Evolutionary conservation across 2,329 filamentous ascomycete species (phyloP), one percentile per base, ranked within the genome.

Genomic region (Coniochaeta ligniaria): DNA sequence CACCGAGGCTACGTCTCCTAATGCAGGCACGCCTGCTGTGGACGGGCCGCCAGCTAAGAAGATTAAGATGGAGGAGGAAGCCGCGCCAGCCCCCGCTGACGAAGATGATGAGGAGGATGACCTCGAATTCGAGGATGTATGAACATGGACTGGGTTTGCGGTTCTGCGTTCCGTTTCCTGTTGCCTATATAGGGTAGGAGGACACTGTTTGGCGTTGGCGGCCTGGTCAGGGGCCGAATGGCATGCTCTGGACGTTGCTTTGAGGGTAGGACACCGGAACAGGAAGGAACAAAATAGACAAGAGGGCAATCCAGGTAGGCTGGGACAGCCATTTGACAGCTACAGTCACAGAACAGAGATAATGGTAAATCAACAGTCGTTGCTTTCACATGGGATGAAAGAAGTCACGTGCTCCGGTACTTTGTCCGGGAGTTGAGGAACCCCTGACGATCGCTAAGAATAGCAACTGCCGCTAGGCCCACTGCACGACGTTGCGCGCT

Each of bases 1-100:
- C 59, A 66, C 9, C 56, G 68, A 58, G 50, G 69, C 68, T 20
- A 70, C 38, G 31, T 58, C 36, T 26, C 59, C 54, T 50, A 66
- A 50, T 58, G 60, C 57, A 28, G 64, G 61, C 9, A 66, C 64
- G 9, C 61, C 62, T 7, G 62, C 66, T 45, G 65, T 70, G 1
- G 81, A 81, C 61, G 76, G 76, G 24, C 72, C 77, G 43, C 76
- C 81, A 14, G 73, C 78, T 11, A 91, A 91, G 75, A 83, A 83
- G 63, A 78, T 84, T 52, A 87, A 86, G 71, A 70, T 88, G 20
- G 85, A 87, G 59, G 72, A 76, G 8, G 65, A 66, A 36, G 64
- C n/a, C n/a, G n/a, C 68, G n/a, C 61, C 64, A 35, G 63, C 68
- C 14, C 61, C 64, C 7, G 60, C 63, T 9, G 71, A 73, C 17